A percentile compares a stretch with the other conserved stretches of the same genome.
Conservation (phyloP, 2,329 filamentous ascomycete genomes). For the Corynespora cassiicola region DNA sequence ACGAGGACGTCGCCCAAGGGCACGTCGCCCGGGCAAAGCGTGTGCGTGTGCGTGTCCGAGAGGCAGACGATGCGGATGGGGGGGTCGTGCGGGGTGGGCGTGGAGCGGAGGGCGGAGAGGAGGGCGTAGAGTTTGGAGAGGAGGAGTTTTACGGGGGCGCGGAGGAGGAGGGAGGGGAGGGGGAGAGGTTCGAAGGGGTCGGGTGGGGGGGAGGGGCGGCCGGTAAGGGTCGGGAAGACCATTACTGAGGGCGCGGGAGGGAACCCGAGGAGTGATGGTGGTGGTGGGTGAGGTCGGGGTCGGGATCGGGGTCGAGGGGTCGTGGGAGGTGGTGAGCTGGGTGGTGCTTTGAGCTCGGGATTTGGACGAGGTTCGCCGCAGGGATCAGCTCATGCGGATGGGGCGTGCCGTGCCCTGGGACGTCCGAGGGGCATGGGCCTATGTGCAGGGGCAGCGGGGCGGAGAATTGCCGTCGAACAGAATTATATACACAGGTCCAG, state of each 20-base stretch:
- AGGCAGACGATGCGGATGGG: slow-evolving; percentile 83
- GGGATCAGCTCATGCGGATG: too few relatives aligned
- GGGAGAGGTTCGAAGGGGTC: slow-evolving; percentile 56
- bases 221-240: slow-evolving; percentile 34
- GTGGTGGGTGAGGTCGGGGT: too few relatives aligned
- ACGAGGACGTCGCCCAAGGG: slow-evolving; percentile 85
- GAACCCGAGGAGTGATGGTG: too few relatives aligned
- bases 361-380: too few relatives aligned
- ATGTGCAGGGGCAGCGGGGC: too few relatives aligned
- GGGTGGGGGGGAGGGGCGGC: slow-evolving; percentile 33
- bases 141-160: slow-evolving; percentile 70
- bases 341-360: too few relatives aligned
- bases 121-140: slow-evolving; percentile 68
- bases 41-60: slow-evolving; percentile 82
- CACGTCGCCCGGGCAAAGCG: slow-evolving; percentile 62
- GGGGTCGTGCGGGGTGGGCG: slow-evolving; percentile 63
- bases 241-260: slow-evolving; percentile 23
- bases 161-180: slow-evolving; percentile 67
- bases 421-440: too few relatives aligned
- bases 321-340: too few relatives aligned
- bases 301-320: too few relatives aligned
- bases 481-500: too few relatives aligned
- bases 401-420: too few relatives aligned
- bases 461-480: too few relatives aligned
- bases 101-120: slow-evolving; percentile 71